Evolutionary conservation across 768 basidiomycete genomes (phyloP).

Genomic region (Russula vinacea): DNA sequence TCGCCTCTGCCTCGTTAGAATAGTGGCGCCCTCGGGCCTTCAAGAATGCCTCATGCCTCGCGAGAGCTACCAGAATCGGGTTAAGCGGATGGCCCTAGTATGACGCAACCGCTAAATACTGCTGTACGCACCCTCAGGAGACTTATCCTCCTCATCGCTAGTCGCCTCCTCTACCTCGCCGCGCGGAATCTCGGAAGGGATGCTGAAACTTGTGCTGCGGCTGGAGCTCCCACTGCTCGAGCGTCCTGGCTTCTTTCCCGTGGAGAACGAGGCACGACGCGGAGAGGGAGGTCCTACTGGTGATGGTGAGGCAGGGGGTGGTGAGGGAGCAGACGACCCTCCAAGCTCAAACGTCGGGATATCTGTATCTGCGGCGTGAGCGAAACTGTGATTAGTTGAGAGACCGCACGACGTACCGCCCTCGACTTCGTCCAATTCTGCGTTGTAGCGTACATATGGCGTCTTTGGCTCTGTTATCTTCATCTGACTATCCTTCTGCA

Average conservation of each 20-base stretch:
- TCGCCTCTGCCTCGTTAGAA: slow-evolving; percentile 87
- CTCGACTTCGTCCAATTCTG: slow-evolving; percentile 80
- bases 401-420: slow-evolving; percentile 56
- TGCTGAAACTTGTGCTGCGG: slow-evolving; percentile 65
- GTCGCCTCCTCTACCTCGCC: slow-evolving; percentile 57
- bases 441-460: slow-evolving; percentile 88
- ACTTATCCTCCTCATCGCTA: slow-evolving; percentile 72
- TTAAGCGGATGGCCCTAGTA: slow-evolving; percentile 7
- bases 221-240: slow-evolving; percentile 64
- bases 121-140: slow-evolving; percentile 69
- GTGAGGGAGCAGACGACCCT: slow-evolving; percentile 34
- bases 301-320: slow-evolving; percentile 21
- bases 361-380: slow-evolving; percentile 45
- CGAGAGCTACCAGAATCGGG: slow-evolving; percentile 54
- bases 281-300: slow-evolving; percentile 50
- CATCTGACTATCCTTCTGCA: slow-evolving; percentile 94
- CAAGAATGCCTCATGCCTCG: slow-evolving; percentile 78
- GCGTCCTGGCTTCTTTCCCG: slow-evolving; percentile 51
- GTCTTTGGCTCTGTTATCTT: slow-evolving; percentile 99
- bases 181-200: slow-evolving; percentile 46
- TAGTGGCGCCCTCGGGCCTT: slow-evolving; percentile 81
- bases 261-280: slow-evolving; percentile 71
- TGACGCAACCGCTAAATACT: background rate
- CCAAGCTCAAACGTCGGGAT: slow-evolving; percentile 75
- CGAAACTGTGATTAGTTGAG: background rate